Evolutionary conservation across 345 rosid species (phyloP), one percentile per base, ranked within the genome.

Genomic region (Carallia pectinifolia): DNA sequence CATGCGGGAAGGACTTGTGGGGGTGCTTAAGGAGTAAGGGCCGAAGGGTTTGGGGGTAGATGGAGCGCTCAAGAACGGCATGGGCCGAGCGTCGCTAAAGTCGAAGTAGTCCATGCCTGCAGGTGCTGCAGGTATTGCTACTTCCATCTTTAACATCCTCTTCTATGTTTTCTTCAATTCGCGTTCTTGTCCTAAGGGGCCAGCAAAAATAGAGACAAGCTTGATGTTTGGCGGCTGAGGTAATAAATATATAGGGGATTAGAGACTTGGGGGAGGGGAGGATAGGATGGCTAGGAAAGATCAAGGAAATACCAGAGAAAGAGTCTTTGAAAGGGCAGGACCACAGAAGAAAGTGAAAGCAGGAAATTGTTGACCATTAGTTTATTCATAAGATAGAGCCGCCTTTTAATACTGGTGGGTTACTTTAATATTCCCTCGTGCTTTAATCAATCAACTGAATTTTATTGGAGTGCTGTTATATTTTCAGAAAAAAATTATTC

Each of bases 1-100:
- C 62, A 84, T 54, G 5, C 87, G 84, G 0, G 88, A 48, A 34
- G 99, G 99, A 66, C 90, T 91, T 2, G 92, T 73, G 10, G 99
- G 99, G 23, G 96, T 89, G 62, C 97, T 90, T 60, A 84, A 81
- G 83, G 80, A 84, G 74, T 34, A 76, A 0, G 85, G 83, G 3
- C 92, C 86, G 18, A 86, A 86, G 7, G 90, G 81, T 10, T 71
- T 76, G 0, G 95, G 98, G 0, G 97, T 81, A 9, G 96, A 80
- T 0, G 98, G 98, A 63, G 87, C 85, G 38, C 85, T 86, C 61
- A 83, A 71, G 40, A 54, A 75, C 0, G 87, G 82, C 31, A 80
- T 39, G n/a, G 85, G 76, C 33, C 78, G 65, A 17, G 78, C 80
- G 29, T 78, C 80, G 65, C 77, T 73, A 86, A 85, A 89, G 69